Percentiles rank a stretch among this genome's conserved stretches.
Evolutionary conservation across 495 filamentous ascomycete species (phyloP).

Genomic region (Xylaria sp.): DNA sequence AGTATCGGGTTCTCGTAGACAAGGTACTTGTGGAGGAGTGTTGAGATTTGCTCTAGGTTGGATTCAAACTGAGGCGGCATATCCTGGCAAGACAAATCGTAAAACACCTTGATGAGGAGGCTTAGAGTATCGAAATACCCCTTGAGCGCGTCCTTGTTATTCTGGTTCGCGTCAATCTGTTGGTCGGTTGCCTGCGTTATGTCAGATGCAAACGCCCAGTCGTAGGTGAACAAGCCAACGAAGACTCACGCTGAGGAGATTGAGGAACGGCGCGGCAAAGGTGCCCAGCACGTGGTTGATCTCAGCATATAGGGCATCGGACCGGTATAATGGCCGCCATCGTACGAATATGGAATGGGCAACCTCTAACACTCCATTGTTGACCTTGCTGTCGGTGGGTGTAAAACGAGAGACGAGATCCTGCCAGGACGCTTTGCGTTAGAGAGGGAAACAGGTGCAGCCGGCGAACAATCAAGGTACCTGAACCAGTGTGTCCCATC

Average conservation of each 20-base stretch:
- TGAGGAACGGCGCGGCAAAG: conserved; percentile 82
- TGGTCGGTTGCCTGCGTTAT: conserved; percentile 70
- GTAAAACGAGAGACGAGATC: conserved; percentile 80
- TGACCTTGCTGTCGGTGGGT: conserved; percentile 74
- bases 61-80: conserved; percentile 92
- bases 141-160: conserved; percentile 73
- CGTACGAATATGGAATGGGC: conserved; percentile 97
- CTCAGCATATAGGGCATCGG: conserved; percentile 88
- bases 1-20: conserved; percentile 84
- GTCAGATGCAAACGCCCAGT: conserved; percentile 31
- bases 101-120: conserved; percentile 86
- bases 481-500: conserved; percentile 82
- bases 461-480: conserved; percentile 8
- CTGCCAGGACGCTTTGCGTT: neutral
- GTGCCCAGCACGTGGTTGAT: conserved; percentile 90
- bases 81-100: conserved; percentile 96
- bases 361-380: conserved; percentile 94
- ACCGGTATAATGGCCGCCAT: conserved; percentile 92
- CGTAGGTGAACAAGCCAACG: neutral
- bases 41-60: conserved; percentile 74
- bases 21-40: conserved; percentile 89
- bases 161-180: conserved; percentile 75
- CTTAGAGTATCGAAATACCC: conserved; percentile 82
- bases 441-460: neutral
- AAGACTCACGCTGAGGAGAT: conserved; percentile 70